Evolutionary conservation across 306 rosid species (phyloP), one percentile per base, ranked within the genome.

Genomic region (Trifolium repens): DNA sequence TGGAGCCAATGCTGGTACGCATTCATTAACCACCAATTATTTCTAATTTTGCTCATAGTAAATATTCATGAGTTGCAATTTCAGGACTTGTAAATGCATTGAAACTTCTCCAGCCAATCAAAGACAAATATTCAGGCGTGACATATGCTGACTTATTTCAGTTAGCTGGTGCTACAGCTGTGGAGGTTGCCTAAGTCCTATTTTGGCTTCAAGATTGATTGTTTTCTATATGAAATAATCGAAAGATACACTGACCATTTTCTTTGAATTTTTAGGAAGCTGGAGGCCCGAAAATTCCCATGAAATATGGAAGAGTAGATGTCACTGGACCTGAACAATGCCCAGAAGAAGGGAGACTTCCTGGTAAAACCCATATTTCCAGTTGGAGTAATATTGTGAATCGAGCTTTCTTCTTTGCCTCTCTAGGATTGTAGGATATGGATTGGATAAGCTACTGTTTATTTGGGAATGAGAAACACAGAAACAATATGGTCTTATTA

Each of bases 291-390:
- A 92, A 92, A 85, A 85, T 92, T 72, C 98, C 99, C 8, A 96
- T 96, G 98, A 96, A 86, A 83, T 96, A 92, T 82, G 99, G 98
- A 65, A 88, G 99, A 83, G 89, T 92, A 55, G 97, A 92, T 72
- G 91, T 78, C 68, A 68, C 92, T 15, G 85, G 53, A 63, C 92
- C 99, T 27, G 90, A 85, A 44, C 89, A 92, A 77, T 92, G 98
- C 81, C 99, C 98, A 44, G 99, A 96, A 79, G 99, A 92, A 88
- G 98, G 98, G 74, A 84, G 99, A 78, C 99, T 96, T 87, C 99
- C 98, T 53, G 91, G 99, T 96, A 69, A 89, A 63, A 43, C 47
- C 68, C 72, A 32, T 67, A 66, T 40, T 65, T 85, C 61, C 66
- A 35, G 52, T 80, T 55, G 66, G 64, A 26, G 54, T 50, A 42